These are phyloP conservation scores for Cucurbita argyrosperma DNA, from an alignment of 306 rosid species.

Conservation along the genomic window DNA sequence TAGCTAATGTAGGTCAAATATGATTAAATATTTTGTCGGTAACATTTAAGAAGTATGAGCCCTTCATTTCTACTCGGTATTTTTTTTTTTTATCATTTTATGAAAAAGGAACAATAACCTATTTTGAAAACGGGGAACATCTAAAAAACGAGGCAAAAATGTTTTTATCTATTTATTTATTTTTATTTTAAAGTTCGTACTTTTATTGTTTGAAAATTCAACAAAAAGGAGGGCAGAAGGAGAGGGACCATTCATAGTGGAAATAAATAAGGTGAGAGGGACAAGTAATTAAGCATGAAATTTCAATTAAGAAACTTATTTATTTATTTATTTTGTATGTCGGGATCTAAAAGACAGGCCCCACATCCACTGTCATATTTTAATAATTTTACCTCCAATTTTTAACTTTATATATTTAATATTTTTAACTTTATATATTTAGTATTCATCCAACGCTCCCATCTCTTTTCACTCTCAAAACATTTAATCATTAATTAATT, in stretches of 20 bases:
- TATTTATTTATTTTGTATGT: slow-evolving; percentile 5
- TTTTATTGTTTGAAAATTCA: not conserved
- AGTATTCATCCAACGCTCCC: not conserved
- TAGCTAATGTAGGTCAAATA: too few species aligned
- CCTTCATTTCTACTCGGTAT: not conserved
- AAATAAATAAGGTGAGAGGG: slow-evolving; percentile 6
- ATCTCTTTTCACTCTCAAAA: not conserved
- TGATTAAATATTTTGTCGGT: too few species aligned
- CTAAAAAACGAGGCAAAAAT: not conserved
- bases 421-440: not conserved
- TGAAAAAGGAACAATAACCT: too few species aligned
- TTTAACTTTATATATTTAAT: not conserved
- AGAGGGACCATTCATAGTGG: not conserved
- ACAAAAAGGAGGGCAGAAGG: not conserved
- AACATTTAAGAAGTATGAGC: not conserved
- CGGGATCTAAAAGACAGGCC: slow-evolving; percentile 63
- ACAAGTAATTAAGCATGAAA: not conserved
- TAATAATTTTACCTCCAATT: not conserved
- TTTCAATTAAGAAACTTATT: not conserved
- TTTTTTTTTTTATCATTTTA: not conserved
- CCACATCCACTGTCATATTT: slow-evolving; percentile 11
- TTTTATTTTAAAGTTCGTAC: too few species aligned
- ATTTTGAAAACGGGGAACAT: too few species aligned
- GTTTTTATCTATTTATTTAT: too few species aligned
- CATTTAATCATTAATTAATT: not conserved